These are phyloP conservation scores for Chenopodium berlandieri DNA, from an alignment of 148 eudicot species.

Conservation along the genomic window DNA sequence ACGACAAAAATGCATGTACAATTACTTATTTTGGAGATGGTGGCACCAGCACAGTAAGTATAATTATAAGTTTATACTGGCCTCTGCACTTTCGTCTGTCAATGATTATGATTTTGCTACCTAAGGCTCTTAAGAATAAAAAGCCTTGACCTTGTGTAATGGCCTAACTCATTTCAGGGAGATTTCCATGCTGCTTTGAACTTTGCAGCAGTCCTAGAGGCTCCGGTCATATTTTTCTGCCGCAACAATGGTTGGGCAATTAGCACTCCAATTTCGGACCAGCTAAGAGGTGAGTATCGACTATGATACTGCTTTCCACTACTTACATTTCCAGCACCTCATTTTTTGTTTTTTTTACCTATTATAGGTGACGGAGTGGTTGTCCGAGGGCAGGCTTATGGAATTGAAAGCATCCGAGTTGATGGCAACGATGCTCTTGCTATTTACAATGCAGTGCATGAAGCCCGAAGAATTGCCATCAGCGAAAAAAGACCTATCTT, in stretches of 20 bases:
- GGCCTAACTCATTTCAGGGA: slow-evolving; percentile 40
- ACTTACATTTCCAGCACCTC: not conserved
- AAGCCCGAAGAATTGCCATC: slow-evolving; percentile 57
- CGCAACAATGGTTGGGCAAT: slow-evolving; percentile 88
- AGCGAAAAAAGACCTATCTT: slow-evolving; percentile 55
- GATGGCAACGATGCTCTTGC: slow-evolving; percentile 86
- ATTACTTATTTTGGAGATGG: slow-evolving; percentile 83
- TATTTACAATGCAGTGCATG: slow-evolving; percentile 46
- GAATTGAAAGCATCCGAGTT: slow-evolving; percentile 59
- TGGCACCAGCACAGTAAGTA: slow-evolving; percentile 56
- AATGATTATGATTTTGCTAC: not conserved
- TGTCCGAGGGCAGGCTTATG: slow-evolving; percentile 71
- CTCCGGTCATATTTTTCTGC: slow-evolving; percentile 66
- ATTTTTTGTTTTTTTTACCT: not conserved
- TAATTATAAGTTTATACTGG: not conserved
- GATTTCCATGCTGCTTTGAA: slow-evolving; percentile 79
- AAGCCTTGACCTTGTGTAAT: not conserved
- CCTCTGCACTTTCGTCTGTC: not conserved
- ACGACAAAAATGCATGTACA: slow-evolving; percentile 60
- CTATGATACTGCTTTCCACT: not conserved
- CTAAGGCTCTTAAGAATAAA: not conserved
- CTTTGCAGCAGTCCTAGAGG: slow-evolving; percentile 76
- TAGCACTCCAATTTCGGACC: slow-evolving; percentile 64
- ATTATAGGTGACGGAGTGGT: slow-evolving; percentile 74
- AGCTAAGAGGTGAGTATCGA: slow-evolving; percentile 50